Percentiles rank a stretch among this genome's conserved stretches.
These are phyloP conservation scores for Cornus controversa DNA, from an alignment of 148 eudicot genomes.

Conservation along the genomic window DNA sequence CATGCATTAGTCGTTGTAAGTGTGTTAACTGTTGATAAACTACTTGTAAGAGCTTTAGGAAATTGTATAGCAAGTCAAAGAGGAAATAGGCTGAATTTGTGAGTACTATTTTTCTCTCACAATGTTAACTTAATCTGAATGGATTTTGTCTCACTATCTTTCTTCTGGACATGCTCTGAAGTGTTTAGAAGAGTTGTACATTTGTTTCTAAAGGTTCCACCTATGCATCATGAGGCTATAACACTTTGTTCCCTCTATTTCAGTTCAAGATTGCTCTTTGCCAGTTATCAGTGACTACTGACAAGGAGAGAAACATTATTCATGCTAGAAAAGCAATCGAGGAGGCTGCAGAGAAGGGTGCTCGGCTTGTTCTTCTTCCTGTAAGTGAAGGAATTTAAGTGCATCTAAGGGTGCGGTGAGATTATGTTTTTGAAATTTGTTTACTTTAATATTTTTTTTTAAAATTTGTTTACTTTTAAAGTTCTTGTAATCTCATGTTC, in stretches of 20 bases:
- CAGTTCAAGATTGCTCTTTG: slow-evolving; percentile 90
- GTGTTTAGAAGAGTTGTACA: not conserved
- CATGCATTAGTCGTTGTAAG: not conserved
- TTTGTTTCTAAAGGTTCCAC: not conserved
- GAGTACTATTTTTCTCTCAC: not conserved
- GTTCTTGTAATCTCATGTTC: not conserved
- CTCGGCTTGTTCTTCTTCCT: slow-evolving; percentile 78
- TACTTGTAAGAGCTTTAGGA: not conserved
- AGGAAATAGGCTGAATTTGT: not conserved
- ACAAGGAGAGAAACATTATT: slow-evolving; percentile 74
- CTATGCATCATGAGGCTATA: not conserved
- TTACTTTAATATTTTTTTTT: too few species aligned
- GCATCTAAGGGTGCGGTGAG: not conserved
- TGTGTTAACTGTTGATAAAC: not conserved
- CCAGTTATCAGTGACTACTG: slow-evolving; percentile 86
- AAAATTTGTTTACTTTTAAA: too few species aligned
- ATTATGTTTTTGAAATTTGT: slow-evolving; percentile 1
- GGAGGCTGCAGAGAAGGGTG: slow-evolving; percentile 86
- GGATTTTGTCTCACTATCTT: not conserved
- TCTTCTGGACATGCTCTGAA: not conserved
- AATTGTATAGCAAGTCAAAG: not conserved
- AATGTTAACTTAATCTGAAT: not conserved
- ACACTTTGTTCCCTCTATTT: not conserved
- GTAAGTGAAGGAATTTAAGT: slow-evolving; percentile 35
- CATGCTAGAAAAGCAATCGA: slow-evolving; percentile 78